Evolutionary conservation across 192 early-diverging fungal species (phyloP).

Genomic region (Pecoramyces ruminantium): DNA sequence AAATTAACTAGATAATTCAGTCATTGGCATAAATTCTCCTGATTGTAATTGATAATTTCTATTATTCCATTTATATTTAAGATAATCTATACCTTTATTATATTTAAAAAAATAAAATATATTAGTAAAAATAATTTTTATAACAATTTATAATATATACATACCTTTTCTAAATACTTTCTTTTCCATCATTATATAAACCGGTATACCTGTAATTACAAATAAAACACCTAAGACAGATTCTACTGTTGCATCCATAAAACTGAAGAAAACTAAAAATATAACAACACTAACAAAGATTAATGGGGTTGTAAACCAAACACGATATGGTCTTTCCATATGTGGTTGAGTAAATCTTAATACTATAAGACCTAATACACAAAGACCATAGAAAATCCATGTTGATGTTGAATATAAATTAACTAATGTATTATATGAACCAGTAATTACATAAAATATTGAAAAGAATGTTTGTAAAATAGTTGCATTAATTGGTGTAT

Average conservation of each 20-base stretch:
- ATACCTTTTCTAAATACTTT: background rate
- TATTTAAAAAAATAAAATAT: background rate
- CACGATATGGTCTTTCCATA: conserved; percentile 47
- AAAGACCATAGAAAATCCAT: conserved; percentile 54
- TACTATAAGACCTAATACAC: conserved; percentile 41
- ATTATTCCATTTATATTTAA: background rate
- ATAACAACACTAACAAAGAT: conserved; percentile 39
- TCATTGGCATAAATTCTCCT: background rate
- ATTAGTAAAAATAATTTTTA: background rate
- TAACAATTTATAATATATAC: background rate
- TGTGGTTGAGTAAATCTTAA: conserved; percentile 49
- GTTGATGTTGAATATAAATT: conserved; percentile 60
- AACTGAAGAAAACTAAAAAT: conserved; percentile 25
- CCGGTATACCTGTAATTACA: background rate
- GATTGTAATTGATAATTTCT: background rate
- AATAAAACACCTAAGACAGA: background rate
- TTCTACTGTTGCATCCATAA: background rate
- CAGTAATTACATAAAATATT: conserved; percentile 39
- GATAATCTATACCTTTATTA: background rate
- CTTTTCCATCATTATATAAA: background rate
- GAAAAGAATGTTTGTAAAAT: conserved; percentile 40
- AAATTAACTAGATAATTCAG: background rate
- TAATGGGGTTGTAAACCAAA: conserved; percentile 48
- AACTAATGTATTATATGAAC: conserved; percentile 47
- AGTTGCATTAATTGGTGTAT: conserved; percentile 52